phyloP scores from a whole-genome alignment of 345 rosid species.

The Excoecaria cochinchinensis region DNA sequence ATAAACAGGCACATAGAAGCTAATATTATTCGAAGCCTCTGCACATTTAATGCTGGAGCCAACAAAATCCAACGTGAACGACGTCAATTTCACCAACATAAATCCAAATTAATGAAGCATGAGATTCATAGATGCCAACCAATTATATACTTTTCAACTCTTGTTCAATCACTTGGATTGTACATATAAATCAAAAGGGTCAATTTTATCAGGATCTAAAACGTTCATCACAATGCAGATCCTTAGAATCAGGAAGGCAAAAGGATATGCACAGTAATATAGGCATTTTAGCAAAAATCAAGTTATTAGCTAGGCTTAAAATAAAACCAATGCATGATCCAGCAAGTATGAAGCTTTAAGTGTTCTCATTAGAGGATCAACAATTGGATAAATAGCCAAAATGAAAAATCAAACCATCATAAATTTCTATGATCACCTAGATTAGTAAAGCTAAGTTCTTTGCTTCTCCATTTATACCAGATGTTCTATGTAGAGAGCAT shows the following conservation, averaged over 20 bases:
- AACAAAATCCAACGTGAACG: too few species aligned
- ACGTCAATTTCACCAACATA: background rate
- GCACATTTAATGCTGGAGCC: too few species aligned
- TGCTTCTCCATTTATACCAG: background rate
- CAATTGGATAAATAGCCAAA: background rate
- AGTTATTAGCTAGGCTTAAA: background rate
- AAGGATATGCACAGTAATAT: background rate
- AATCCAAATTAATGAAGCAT: slow-evolving; percentile 6
- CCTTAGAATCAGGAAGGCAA: background rate
- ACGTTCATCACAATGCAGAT: background rate
- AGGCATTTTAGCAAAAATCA: background rate
- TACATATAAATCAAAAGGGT: background rate
- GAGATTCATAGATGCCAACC: background rate
- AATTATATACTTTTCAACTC: too few species aligned
- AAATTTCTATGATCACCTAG: background rate
- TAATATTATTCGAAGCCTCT: too few species aligned
- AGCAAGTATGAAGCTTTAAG: background rate
- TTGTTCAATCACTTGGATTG: background rate
- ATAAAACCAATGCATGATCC: background rate
- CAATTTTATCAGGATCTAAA: background rate
- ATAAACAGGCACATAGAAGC: too few species aligned
- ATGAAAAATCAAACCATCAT: background rate
- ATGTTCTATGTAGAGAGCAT: background rate
- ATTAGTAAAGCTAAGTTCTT: too few species aligned
- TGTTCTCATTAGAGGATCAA: background rate